These are phyloP conservation scores for Phaeosphaeria sp. DNA, from an alignment of 2,329 filamentous ascomycete genomes.

Conservation along the genomic window DNA sequence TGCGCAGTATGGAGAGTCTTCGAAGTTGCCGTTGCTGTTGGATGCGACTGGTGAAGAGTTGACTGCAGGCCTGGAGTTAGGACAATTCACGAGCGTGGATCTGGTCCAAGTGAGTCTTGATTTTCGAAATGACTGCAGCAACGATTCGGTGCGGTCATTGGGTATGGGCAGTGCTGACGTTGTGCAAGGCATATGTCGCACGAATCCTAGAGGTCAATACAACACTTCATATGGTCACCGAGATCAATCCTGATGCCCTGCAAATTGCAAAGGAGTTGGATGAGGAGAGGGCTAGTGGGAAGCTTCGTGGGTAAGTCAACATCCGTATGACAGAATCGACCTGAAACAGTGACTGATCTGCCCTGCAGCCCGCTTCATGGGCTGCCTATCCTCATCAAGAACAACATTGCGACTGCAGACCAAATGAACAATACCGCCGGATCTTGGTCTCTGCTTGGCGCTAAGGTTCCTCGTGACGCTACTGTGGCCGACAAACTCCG, in stretches of 20 bases:
- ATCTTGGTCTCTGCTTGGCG: constrained; percentile 67
- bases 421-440: constrained; percentile 70
- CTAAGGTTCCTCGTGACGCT: constrained; percentile 63
- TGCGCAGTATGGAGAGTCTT: constrained; percentile 17
- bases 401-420: constrained; percentile 70
- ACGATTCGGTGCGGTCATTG: neutral
- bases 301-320: constrained; percentile 49
- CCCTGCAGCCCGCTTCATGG: constrained; percentile 63
- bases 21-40: constrained; percentile 51
- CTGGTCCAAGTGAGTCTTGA: constrained; percentile 51
- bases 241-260: constrained; percentile 63
- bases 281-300: constrained; percentile 56
- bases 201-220: constrained; percentile 62
- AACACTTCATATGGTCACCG: constrained; percentile 60
- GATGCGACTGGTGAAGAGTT: constrained; percentile 62
- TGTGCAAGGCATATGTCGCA: constrained; percentile 55
- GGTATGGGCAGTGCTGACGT: constrained; percentile 4
- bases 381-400: constrained; percentile 70
- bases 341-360: neutral
- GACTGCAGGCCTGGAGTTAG: constrained; percentile 55
- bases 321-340: neutral
- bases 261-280: constrained; percentile 58
- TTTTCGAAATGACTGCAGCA: neutral
- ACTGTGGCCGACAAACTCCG: constrained; percentile 67
- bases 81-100: constrained; percentile 64